Base-by-base conservation (phyloP, 2,329 filamentous ascomycete species). In the Penicillium paneum region DNA sequence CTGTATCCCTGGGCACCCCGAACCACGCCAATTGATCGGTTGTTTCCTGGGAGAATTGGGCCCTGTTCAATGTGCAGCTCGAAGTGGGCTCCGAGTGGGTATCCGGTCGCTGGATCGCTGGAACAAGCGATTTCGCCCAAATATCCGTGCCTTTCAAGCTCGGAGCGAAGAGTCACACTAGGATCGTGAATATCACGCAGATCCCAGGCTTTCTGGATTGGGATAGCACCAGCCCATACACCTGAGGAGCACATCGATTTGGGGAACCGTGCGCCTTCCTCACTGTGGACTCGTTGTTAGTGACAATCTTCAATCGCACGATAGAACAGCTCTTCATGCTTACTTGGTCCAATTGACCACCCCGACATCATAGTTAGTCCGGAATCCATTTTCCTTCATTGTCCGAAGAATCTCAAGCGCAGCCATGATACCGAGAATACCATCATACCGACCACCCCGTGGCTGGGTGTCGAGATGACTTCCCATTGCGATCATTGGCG, bases 21-120 rank as follows among this genome's bases (percentile, higher is more conserved):
- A 0, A 90, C 87, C 2, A 87, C 78, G 8, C 85, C 84, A 52
- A 91, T 81, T 50, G 84, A 84, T 54, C 82, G 78, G 13, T 77
- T 71, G 13, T 79, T 76, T 24, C 79, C 78, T 63, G 90, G 86
- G 0, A 92, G 78, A 13, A 89, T 82, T 0, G 88, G 87, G 0
- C 88, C 88, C 68, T 93, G 89, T 67, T 92, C 89, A 43, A 92
- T 92, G 65, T 92, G 89, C 4, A 92, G 77, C 68, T 92, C 88
- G 64, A 92, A 91, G 66, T 91, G 88, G 0, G 87, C 88, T 0
- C 81, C 86, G 67, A 91, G 83, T 0, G 87, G 86, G 38, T 79
- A 80, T 19, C 76, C 76, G 3, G 54, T 48, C 3, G 31, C 24
- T 1, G 49, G 28, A 51, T 78, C 70, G 63, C 83, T 73, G 52